These are phyloP conservation scores for Primulina eburnea DNA, from an alignment of 257 asterid genomes.

Conservation along the genomic window DNA sequence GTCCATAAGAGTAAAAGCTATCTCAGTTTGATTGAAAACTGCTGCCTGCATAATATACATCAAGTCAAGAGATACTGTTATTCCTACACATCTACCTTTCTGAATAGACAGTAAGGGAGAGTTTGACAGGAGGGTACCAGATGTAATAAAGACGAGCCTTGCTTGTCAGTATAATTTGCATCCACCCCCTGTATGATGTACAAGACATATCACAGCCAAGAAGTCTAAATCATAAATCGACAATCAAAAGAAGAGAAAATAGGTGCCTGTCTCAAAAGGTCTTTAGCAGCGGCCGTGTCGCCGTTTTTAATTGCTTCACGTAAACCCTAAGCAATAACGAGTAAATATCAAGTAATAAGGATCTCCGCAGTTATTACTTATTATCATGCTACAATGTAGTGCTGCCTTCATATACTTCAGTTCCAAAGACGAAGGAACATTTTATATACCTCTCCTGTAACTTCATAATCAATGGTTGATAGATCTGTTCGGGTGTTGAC, in stretches of 20 bases:
- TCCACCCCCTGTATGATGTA: conserved; percentile 67
- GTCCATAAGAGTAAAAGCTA: conserved; percentile 88
- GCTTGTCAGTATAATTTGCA: conserved; percentile 89
- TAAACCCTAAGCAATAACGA: conserved; percentile 56
- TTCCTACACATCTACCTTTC: conserved; percentile 12
- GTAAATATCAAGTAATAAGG: conserved; percentile 20
- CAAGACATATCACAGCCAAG: conserved; percentile 18
- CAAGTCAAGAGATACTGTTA: conserved; percentile 18
- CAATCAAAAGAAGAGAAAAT: conserved; percentile 26
- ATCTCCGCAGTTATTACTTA: not conserved
- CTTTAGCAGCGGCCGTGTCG: conserved; percentile 68
- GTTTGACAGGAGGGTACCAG: conserved; percentile 49
- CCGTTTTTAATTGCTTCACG: conserved; percentile 98
- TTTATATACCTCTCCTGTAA: conserved; percentile 81
- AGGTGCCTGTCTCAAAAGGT: conserved; percentile 79
- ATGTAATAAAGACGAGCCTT: conserved; percentile 87
- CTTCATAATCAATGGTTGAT: conserved; percentile 56
- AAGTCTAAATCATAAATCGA: conserved; percentile 16
- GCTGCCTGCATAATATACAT: conserved; percentile 64
- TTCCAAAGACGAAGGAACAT: not conserved
- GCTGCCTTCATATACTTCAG: not conserved
- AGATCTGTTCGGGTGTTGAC: conserved; percentile 41
- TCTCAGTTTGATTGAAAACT: conserved; percentile 89
- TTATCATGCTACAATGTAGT: conserved; percentile 8
- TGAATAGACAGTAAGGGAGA: conserved; percentile 5